Evolutionary conservation across 2,329 filamentous ascomycete genomes (phyloP).

Genomic region (Epichloe glyceriae): DNA sequence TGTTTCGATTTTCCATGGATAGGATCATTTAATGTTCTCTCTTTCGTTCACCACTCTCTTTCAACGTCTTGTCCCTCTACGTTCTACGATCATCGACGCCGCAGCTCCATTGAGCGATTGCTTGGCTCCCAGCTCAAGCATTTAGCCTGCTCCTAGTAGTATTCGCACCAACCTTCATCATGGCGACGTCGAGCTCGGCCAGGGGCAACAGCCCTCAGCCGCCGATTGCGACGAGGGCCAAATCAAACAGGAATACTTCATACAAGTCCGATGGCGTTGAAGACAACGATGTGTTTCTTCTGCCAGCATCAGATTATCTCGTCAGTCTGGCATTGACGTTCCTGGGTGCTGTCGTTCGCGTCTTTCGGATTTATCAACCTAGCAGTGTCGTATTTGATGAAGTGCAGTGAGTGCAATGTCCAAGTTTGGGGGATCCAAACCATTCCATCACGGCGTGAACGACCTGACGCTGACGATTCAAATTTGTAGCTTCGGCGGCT

Average conservation of each 20-base stretch:
- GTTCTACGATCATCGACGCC: background rate
- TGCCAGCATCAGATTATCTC: slow-evolving; percentile 75
- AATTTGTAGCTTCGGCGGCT: slow-evolving; percentile 82
- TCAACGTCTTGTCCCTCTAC: slow-evolving; percentile 4
- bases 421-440: background rate
- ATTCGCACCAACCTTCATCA: slow-evolving; percentile 8
- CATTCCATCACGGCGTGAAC: background rate
- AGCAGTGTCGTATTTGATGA: slow-evolving; percentile 97
- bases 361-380: slow-evolving; percentile 94
- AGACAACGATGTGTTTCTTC: slow-evolving; percentile 84
- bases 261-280: slow-evolving; percentile 69
- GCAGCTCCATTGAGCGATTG: background rate
- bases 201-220: slow-evolving; percentile 25
- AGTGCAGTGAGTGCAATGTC: slow-evolving; percentile 69
- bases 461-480: background rate
- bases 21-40: slow-evolving; percentile 2
- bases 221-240: slow-evolving; percentile 21
- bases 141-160: too few relatives aligned
- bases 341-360: slow-evolving; percentile 63
- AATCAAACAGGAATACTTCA: slow-evolving; percentile 31
- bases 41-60: slow-evolving; percentile 12
- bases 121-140: background rate
- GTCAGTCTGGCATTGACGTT: slow-evolving; percentile 60
- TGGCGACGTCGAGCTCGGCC: slow-evolving; percentile 22
- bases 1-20: slow-evolving; percentile 3